Evolutionary conservation across 495 filamentous ascomycete genomes (phyloP), one percentile per base, ranked within the genome.

Genomic region (Opeltia flavorubescens): DNA sequence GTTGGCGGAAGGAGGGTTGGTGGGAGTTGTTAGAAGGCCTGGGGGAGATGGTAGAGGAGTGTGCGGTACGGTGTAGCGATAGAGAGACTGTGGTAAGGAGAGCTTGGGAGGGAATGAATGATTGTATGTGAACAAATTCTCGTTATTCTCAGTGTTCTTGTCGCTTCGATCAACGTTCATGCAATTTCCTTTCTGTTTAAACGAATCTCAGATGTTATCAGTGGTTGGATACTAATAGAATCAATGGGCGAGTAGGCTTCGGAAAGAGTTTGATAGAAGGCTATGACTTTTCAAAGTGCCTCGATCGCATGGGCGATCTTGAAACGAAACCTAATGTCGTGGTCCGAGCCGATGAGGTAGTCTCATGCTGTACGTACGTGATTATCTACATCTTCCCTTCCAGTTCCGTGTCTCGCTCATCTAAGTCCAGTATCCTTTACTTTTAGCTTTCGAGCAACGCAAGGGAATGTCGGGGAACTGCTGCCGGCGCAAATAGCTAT

Each of bases 391-490:
- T 31, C 35, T n/a, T 45, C 15, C 15, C 8, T 42, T 4, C 28
- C 27, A 46, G n/a, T 29, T 38, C 17, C 18, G 39, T 21, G 50
- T 46, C 43, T 42, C 15, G 17, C 43, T 4, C 42, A 31, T 23
- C 5, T 43, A 30, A 13, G 25, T 12, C 11, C 46, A 80, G 67
- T 95, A 18, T 72, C 74, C 6, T 68, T 81, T 3, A 75, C 78
- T 7, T 86, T 89, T 56, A 66, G 81, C 1, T 96, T 96, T 58
- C 72, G 73, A 52, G 69, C 72, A 31, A 63, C 74, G 2, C 80
- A 89, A 60, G 86, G 84, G 8, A 83, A 93, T 54, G 91, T 93
- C 30, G 88, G 89, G 15, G 84, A 95, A 51, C 69, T 71, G 40
- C 66, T 86, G 46, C 65, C 65, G 20, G 76, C 75, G n/a, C 89